Conservation (phyloP, 2,329 filamentous ascomycete species). For the Arthrinium puccinioides region DNA sequence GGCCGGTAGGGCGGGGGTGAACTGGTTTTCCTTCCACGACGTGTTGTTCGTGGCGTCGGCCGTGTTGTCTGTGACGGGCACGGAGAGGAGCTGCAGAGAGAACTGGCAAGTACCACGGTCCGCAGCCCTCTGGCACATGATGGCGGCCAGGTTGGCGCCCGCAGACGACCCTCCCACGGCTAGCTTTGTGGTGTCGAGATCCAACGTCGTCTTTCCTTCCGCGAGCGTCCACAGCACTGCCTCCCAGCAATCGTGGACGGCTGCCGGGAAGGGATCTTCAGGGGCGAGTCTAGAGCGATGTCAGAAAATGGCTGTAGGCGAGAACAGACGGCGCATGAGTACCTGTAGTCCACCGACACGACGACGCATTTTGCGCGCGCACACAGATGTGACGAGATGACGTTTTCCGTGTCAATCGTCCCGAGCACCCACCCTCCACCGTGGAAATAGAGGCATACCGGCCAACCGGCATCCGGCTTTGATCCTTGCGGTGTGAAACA, state of each 20-base stretch:
- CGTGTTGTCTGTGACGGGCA: constrained; percentile 53
- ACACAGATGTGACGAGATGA: constrained; percentile 47
- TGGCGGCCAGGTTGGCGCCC: constrained; percentile 43
- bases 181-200: constrained; percentile 35
- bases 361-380: constrained; percentile 42
- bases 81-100: constrained; percentile 43
- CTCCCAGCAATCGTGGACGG: constrained; percentile 51
- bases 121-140: constrained; percentile 44
- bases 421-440: constrained; percentile 54
- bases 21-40: constrained; percentile 43
- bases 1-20: constrained; percentile 43
- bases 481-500: constrained; percentile 41
- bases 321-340: constrained; percentile 4
- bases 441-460: constrained; percentile 48
- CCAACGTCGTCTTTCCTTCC: constrained; percentile 18
- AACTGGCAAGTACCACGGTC: constrained; percentile 27
- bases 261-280: constrained; percentile 48
- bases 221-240: constrained; percentile 38
- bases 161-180: constrained; percentile 44
- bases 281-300: constrained; percentile 39
- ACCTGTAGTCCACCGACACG: constrained; percentile 49
- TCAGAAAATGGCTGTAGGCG: not conserved
- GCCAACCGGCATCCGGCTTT: constrained; percentile 41
- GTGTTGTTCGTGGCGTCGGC: constrained; percentile 33
- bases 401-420: constrained; percentile 50